These are phyloP conservation scores for Halenospora varia DNA, from an alignment of 495 filamentous ascomycete genomes.

Conservation along the genomic window DNA sequence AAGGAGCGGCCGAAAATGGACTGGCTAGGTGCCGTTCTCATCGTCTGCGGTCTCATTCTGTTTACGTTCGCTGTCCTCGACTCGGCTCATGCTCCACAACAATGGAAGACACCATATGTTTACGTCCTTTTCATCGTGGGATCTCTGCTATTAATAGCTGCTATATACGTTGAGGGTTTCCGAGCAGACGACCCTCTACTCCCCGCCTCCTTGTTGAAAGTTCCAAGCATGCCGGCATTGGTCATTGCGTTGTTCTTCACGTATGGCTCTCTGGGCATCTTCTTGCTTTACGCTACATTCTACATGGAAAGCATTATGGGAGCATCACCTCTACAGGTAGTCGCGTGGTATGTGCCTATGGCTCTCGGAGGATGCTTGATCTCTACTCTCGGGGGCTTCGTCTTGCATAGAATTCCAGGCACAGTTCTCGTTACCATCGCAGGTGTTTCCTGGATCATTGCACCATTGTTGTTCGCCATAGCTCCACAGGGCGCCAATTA, in stretches of 20 bases:
- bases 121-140: slow-evolving; percentile 57
- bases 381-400: slow-evolving; percentile 64
- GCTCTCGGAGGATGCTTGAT: slow-evolving; percentile 71
- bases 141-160: slow-evolving; percentile 45
- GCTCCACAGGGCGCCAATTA: slow-evolving; percentile 58
- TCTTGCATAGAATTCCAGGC: slow-evolving; percentile 72
- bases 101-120: slow-evolving; percentile 74
- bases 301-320: slow-evolving; percentile 70
- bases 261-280: slow-evolving; percentile 75
- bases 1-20: slow-evolving; percentile 42
- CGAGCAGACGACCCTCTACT: slow-evolving; percentile 68
- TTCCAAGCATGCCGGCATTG: slow-evolving; percentile 69
- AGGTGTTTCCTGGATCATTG: slow-evolving; percentile 58
- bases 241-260: slow-evolving; percentile 64
- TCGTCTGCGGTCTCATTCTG: slow-evolving; percentile 63
- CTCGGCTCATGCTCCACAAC: slow-evolving; percentile 60
- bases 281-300: slow-evolving; percentile 71
- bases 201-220: slow-evolving; percentile 67
- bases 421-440: slow-evolving; percentile 67
- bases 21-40: slow-evolving; percentile 61
- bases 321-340: slow-evolving; percentile 61
- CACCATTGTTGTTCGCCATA: slow-evolving; percentile 67
- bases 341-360: slow-evolving; percentile 78
- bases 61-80: slow-evolving; percentile 79
- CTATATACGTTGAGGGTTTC: slow-evolving; percentile 75